Conservation (phyloP, 2,329 filamentous ascomycete genomes). For the Chaetomiaceae sp. region DNA sequence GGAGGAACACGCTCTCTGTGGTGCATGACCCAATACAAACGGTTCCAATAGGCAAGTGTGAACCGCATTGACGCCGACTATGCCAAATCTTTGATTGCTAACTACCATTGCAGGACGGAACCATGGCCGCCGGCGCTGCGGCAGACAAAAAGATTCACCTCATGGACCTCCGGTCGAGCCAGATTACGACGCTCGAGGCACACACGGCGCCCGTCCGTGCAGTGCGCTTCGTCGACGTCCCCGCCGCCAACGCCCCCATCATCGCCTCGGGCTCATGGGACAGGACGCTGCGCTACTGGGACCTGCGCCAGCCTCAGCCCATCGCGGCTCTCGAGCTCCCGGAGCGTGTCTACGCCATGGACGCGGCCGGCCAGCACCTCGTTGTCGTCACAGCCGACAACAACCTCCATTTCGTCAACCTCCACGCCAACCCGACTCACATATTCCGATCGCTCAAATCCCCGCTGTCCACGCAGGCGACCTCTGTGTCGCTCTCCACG, state of each 20-base stretch:
- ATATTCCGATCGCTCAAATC: conserved; percentile 20
- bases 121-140: conserved; percentile 28
- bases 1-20: background rate
- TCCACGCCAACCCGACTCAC: conserved; percentile 21
- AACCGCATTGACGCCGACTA: background rate
- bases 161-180: conserved; percentile 26
- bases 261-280: conserved; percentile 45
- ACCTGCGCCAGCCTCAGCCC: conserved; percentile 40
- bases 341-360: conserved; percentile 42
- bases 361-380: conserved; percentile 26
- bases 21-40: conserved; percentile 16
- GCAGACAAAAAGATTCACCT: conserved; percentile 30
- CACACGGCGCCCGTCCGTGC: conserved; percentile 30
- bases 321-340: conserved; percentile 41
- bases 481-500: conserved; percentile 23
- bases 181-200: conserved; percentile 24
- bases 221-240: conserved; percentile 30
- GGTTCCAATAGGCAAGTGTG: conserved; percentile 20
- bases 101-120: conserved; percentile 28
- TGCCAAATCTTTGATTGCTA: background rate
- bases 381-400: conserved; percentile 29
- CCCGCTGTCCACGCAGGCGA: conserved; percentile 27
- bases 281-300: conserved; percentile 52
- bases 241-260: conserved; percentile 21
- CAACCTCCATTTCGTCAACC: conserved; percentile 29